These are phyloP conservation scores for Trametes elegans DNA, from an alignment of 768 basidiomycete species.

Conservation along the genomic window DNA sequence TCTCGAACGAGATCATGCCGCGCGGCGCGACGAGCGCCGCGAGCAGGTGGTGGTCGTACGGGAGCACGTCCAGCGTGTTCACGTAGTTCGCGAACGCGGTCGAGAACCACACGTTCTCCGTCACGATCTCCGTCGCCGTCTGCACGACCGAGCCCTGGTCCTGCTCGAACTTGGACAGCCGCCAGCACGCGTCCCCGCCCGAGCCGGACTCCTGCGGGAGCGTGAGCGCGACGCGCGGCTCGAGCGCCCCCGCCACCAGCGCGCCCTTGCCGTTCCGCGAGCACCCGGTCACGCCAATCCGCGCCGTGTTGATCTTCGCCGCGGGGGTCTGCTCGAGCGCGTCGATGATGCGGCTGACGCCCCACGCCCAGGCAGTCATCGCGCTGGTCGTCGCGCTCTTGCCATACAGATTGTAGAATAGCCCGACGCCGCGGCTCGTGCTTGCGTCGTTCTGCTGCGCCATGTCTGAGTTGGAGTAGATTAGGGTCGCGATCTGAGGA, in stretches of 20 bases:
- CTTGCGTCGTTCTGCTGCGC: slow-evolving; percentile 43
- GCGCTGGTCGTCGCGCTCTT: slow-evolving; percentile 44
- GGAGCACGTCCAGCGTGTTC: slow-evolving; percentile 44
- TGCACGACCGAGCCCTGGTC: slow-evolving; percentile 44
- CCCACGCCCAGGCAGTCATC: slow-evolving; percentile 65
- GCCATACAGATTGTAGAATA: slow-evolving; percentile 59
- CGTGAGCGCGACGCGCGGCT: slow-evolving; percentile 55
- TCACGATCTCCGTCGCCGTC: slow-evolving; percentile 56
- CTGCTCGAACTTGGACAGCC: slow-evolving; percentile 50
- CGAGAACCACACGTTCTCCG: slow-evolving; percentile 64
- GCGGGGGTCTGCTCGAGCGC: slow-evolving; percentile 49
- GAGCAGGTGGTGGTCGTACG: slow-evolving; percentile 60
- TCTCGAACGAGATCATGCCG: slow-evolving; percentile 50
- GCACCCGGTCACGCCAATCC: slow-evolving; percentile 57
- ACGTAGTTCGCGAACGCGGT: slow-evolving; percentile 47
- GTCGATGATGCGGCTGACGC: slow-evolving; percentile 57
- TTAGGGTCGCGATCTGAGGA: slow-evolving; percentile 40
- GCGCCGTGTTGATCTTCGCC: slow-evolving; percentile 45
- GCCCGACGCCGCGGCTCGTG: slow-evolving; percentile 50
- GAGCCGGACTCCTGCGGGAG: slow-evolving; percentile 65
- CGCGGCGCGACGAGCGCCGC: slow-evolving; percentile 56
- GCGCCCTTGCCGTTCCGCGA: slow-evolving; percentile 63
- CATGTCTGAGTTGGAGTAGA: slow-evolving; percentile 53
- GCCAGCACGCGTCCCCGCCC: slow-evolving; percentile 61
- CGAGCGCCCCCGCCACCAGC: slow-evolving; percentile 56